A percentile compares a stretch with the other conserved stretches of the same genome.
Conservation (phyloP, 2,329 filamentous ascomycete species). For the Sporothrix brunneoviolacea region DNA sequence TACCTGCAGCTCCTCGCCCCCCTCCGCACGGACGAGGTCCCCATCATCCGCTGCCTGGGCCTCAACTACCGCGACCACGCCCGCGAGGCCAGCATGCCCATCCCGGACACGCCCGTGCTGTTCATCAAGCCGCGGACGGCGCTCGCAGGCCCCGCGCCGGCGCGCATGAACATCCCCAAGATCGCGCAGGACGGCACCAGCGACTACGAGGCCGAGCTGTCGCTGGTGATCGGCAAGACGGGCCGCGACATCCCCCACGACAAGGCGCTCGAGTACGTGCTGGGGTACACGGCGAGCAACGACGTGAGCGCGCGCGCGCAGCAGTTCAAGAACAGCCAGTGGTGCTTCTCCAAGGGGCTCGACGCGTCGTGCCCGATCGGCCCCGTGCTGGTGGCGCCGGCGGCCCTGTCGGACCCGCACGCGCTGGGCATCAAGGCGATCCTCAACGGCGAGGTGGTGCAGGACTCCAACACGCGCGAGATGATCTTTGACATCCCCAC, state of each 20-base stretch:
- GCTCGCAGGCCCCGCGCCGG: slow-evolving; percentile 27
- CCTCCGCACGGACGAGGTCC: slow-evolving; percentile 28
- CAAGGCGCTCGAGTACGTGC: slow-evolving; percentile 33
- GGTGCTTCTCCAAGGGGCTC: slow-evolving; percentile 34
- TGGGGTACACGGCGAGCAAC: slow-evolving; percentile 34
- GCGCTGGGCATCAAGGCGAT: slow-evolving; percentile 26
- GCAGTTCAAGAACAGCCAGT: slow-evolving; percentile 34
- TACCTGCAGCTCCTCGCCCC: slow-evolving; percentile 28
- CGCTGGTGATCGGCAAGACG: slow-evolving; percentile 29
- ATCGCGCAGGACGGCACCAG: slow-evolving; percentile 29
- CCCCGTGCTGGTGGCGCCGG: slow-evolving; percentile 28
- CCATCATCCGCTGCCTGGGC: slow-evolving; percentile 38
- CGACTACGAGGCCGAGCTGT: slow-evolving; percentile 36
- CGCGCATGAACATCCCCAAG: slow-evolving; percentile 25
- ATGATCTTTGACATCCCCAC: slow-evolving; percentile 33
- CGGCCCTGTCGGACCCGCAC: slow-evolving; percentile 26
- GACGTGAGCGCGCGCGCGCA: slow-evolving; percentile 32
- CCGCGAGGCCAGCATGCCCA: slow-evolving; percentile 30
- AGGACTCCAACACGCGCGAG: slow-evolving; percentile 31
- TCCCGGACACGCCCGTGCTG: slow-evolving; percentile 30
- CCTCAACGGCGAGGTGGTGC: slow-evolving; percentile 31
- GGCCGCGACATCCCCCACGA: slow-evolving; percentile 31
- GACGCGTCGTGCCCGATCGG: slow-evolving; percentile 32
- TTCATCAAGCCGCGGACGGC: slow-evolving; percentile 34
- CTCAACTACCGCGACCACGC: slow-evolving; percentile 39